A percentile compares a stretch with the other conserved stretches of the same genome.
Evolutionary conservation across 1,284 basidiomycete genomes (phyloP).

Genomic region (Trichosporon ovoides): DNA sequence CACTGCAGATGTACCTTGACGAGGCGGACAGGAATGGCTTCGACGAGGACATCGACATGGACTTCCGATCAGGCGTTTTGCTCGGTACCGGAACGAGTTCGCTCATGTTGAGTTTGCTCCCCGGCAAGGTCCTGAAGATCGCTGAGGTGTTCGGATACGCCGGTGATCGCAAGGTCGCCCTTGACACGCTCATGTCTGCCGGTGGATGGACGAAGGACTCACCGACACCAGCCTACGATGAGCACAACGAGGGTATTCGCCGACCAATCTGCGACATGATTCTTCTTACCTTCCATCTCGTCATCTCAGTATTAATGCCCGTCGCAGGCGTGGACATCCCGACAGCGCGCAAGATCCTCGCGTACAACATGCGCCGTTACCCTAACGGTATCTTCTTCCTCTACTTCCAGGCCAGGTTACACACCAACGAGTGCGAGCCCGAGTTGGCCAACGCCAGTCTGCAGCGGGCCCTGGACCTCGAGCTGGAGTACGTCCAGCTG

Average conservation of each 20-base stretch:
- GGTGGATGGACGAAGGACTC: slow-evolving; percentile 72
- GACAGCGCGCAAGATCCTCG: slow-evolving; percentile 66
- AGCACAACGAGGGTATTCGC: slow-evolving; percentile 71
- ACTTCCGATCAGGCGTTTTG: slow-evolving; percentile 90
- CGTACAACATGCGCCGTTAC: slow-evolving; percentile 68
- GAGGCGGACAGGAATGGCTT: slow-evolving; percentile 63
- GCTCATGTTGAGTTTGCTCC: slow-evolving; percentile 78
- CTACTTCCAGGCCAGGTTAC: slow-evolving; percentile 82
- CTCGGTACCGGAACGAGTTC: slow-evolving; percentile 72
- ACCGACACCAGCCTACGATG: slow-evolving; percentile 55
- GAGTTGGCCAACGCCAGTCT: slow-evolving; percentile 48
- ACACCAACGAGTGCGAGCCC: slow-evolving; percentile 71
- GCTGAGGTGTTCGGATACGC: slow-evolving; percentile 88
- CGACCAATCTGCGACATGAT: slow-evolving; percentile 83
- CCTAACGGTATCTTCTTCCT: slow-evolving; percentile 81
- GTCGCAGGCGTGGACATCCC: slow-evolving; percentile 70
- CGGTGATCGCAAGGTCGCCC: slow-evolving; percentile 71
- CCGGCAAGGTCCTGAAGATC: slow-evolving; percentile 66
- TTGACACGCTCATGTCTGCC: slow-evolving; percentile 66
- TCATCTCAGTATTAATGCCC: slow-evolving; percentile 72
- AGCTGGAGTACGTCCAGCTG: slow-evolving; percentile 49
- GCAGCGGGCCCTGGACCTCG: slow-evolving; percentile 48
- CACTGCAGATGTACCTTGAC: slow-evolving; percentile 72
- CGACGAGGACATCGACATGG: slow-evolving; percentile 71
- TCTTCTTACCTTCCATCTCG: slow-evolving; percentile 86